These are phyloP conservation scores for Mediolabrus comicus DNA, from an alignment of 108 stramenopile species.

Conservation along the genomic window DNA sequence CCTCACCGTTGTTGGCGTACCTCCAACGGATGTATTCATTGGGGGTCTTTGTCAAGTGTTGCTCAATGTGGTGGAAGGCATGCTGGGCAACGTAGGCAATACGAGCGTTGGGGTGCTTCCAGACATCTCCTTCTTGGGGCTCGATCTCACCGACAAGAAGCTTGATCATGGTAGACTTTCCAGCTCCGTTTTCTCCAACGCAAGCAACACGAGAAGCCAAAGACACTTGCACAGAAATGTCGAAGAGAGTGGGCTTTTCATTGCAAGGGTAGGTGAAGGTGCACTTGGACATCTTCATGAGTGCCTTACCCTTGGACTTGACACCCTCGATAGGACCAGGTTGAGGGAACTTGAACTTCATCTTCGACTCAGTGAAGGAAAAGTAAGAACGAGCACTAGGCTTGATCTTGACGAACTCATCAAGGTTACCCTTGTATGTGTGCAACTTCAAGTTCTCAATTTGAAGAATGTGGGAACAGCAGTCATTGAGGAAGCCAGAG, in stretches of 20 bases:
- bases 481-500: slow-evolving; percentile 97
- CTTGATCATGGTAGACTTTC: slow-evolving; percentile 99
- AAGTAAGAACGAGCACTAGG: slow-evolving; percentile 98
- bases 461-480: slow-evolving; percentile 97
- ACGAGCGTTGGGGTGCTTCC: slow-evolving; percentile 99
- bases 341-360: slow-evolving; percentile 98
- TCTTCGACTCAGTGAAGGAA: slow-evolving; percentile 88
- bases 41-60: slow-evolving; percentile 95
- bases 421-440: slow-evolving; percentile 97
- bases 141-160: slow-evolving; percentile 96
- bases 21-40: slow-evolving; percentile 99
- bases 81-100: slow-evolving; percentile 99
- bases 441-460: slow-evolving; percentile 98
- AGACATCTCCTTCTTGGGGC: slow-evolving; percentile 93
- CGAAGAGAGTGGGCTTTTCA: slow-evolving; percentile 90
- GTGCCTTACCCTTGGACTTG: slow-evolving; percentile 97
- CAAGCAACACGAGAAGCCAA: slow-evolving; percentile 98
- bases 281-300: slow-evolving; percentile 98
- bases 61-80: slow-evolving; percentile 99
- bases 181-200: slow-evolving; percentile 99
- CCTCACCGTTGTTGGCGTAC: slow-evolving; percentile 98
- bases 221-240: slow-evolving; percentile 97
- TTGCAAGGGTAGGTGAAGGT: slow-evolving; percentile 98
- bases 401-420: slow-evolving; percentile 96
- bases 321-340: slow-evolving; percentile 97